Evolutionary conservation across 305 asterid genomes (phyloP).

Genomic region (Withania somnifera): DNA sequence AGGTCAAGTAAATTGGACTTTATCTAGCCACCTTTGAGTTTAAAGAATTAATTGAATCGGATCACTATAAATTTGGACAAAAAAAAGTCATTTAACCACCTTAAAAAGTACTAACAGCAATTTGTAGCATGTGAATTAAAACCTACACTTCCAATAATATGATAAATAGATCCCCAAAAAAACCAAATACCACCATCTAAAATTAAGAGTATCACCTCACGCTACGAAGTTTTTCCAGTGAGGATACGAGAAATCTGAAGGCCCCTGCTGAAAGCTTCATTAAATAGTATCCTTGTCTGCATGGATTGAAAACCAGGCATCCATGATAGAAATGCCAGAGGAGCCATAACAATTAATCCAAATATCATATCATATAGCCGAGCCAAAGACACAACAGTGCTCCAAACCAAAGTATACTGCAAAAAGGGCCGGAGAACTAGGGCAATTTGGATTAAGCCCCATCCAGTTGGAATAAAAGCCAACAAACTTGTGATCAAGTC

Average conservation of each 20-base stretch:
- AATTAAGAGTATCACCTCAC: conserved; percentile 33
- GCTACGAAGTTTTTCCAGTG: conserved; percentile 59
- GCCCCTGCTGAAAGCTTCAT: conserved; percentile 94
- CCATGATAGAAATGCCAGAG: conserved; percentile 81
- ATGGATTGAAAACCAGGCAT: conserved; percentile 95
- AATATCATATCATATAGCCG: conserved; percentile 78
- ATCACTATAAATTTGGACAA: neutral
- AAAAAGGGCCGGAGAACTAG: conserved; percentile 85
- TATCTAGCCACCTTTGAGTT: neutral
- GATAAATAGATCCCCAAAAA: neutral
- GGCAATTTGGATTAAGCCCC: conserved; percentile 90
- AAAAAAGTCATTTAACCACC: neutral
- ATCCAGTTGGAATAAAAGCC: conserved; percentile 93
- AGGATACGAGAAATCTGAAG: conserved; percentile 87
- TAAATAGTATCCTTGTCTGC: conserved; percentile 94
- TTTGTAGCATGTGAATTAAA: neutral
- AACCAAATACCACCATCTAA: neutral
- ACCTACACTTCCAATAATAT: neutral
- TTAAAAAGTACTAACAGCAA: neutral
- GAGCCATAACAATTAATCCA: conserved; percentile 82
- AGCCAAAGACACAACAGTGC: conserved; percentile 81
- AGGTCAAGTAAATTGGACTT: neutral
- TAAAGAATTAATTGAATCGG: neutral
- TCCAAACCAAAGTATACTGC: conserved; percentile 75
- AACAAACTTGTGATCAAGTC: conserved; percentile 66